Base-by-base conservation (phyloP, 805 yeast species). In the Komagataella pseudopastoris region DNA sequence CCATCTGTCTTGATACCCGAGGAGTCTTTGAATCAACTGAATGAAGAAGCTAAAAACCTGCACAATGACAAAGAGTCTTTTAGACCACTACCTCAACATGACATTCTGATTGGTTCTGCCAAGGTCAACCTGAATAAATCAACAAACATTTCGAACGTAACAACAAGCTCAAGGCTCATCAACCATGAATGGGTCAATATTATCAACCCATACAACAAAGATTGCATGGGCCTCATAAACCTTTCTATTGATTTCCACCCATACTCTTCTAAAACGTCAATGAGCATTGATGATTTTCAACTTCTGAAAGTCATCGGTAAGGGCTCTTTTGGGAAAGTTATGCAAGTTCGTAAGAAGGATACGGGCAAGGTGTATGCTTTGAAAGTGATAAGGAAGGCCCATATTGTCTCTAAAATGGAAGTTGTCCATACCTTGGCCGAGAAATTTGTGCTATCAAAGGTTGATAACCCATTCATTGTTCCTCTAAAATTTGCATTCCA, bases 281-380 rank as follows among this genome's bases (percentile, higher is more conserved):
- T 93, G 49, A 74, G 88, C 1, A 88, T 93, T 57, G 96, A 89
- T 52, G 96, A 91, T 62, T 91, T 93, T 68, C 96, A 89, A 60
- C 70, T 93, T 50, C 75, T 93, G 58, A 93, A 93, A 67, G 99
- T 93, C 20, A 88, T 93, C 51, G 99, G 99, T 44, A 93, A 93
- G 65, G 99, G 99, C 6, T 89, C 97, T 7, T 93, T 93, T 65
- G 99, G 99, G 50, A 93, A 93, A 68, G 99, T 93, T 51, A 93
- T 93, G 98, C 99, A 93, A 68, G 99, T 93, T 46, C 82, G 89
- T 56, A 93, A 93, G 69, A 88, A 87, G 59, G 99, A 93, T 66
- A 93, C 99, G 2, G 85, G 85, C 56, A 95, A 91, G 64, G 83
- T 93, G 22, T 93, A 93, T 66, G 99, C 99, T 1, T 72, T 93